Evolutionary conservation across 1,139 yeast species (phyloP).

Genomic region (Protomyces macrosporus): DNA sequence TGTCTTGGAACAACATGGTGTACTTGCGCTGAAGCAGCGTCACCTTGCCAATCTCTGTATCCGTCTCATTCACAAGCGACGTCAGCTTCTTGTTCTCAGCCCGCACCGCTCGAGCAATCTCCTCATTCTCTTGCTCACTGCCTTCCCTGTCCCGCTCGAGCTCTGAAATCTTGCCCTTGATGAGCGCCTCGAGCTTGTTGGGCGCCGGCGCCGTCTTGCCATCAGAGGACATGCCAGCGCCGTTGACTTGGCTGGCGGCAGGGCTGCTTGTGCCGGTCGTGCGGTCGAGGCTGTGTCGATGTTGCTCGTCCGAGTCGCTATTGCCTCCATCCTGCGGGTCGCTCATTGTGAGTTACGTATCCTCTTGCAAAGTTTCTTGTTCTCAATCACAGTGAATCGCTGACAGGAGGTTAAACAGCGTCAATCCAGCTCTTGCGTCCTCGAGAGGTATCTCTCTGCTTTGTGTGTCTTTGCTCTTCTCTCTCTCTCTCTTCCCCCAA

Average conservation of each 20-base stretch:
- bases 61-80: constrained; percentile 27
- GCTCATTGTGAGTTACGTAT: not conserved
- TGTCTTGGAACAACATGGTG: constrained; percentile 31
- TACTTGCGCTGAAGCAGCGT: constrained; percentile 31
- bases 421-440: too few relatives aligned
- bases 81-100: constrained; percentile 29
- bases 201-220: not conserved
- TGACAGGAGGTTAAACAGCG: too few relatives aligned
- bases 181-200: constrained; percentile 21
- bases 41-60: constrained; percentile 33
- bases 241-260: not conserved
- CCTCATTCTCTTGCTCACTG: constrained; percentile 23
- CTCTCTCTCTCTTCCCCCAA: not conserved
- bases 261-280: not conserved
- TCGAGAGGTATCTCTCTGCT: too few relatives aligned
- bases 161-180: constrained; percentile 25
- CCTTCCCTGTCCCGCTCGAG: constrained; percentile 22
- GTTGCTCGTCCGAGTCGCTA: not conserved
- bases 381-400: too few relatives aligned
- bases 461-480: too few relatives aligned
- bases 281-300: not conserved
- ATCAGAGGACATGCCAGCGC: not conserved
- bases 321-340: not conserved
- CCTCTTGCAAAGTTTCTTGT: too few relatives aligned
- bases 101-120: constrained; percentile 25